phyloP scores from a whole-genome alignment of 305 asterid species.

The Fraxinus xanthoxyloides region DNA sequence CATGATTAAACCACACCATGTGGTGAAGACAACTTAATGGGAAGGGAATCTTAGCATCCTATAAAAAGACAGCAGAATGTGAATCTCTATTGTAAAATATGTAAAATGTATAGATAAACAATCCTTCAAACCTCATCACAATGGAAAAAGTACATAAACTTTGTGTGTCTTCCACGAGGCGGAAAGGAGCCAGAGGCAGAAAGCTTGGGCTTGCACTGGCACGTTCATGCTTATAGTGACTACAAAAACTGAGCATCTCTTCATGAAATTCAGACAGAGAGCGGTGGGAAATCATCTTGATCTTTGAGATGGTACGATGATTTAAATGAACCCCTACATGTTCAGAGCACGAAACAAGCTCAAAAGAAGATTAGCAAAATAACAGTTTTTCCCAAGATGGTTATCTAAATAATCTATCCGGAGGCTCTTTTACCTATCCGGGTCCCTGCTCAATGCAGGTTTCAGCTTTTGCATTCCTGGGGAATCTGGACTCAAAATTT shows the following conservation, averaged over 20 bases:
- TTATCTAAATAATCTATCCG: slow-evolving; percentile 7
- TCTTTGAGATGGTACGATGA: slow-evolving; percentile 78
- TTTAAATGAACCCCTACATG: slow-evolving; percentile 53
- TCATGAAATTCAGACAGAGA: slow-evolving; percentile 44
- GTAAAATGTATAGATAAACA: background rate
- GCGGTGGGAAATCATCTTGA: slow-evolving; percentile 83
- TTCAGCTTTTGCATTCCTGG: slow-evolving; percentile 36
- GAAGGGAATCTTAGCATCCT: slow-evolving; percentile 18
- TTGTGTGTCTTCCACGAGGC: background rate
- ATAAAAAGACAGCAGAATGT: slow-evolving; percentile 11
- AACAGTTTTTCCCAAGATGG: slow-evolving; percentile 27
- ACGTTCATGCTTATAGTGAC: slow-evolving; percentile 6
- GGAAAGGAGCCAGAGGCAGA: slow-evolving; percentile 36
- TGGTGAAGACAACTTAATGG: background rate
- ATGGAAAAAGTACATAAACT: background rate
- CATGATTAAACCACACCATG: background rate
- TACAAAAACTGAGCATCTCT: slow-evolving; percentile 8
- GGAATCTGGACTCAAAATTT: slow-evolving; percentile 25
- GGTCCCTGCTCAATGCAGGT: slow-evolving; percentile 38
- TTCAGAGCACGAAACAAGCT: slow-evolving; percentile 33
- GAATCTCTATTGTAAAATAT: slow-evolving; percentile 23
- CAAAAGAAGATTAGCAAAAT: slow-evolving; percentile 31
- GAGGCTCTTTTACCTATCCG: slow-evolving; percentile 57
- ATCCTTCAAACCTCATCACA: slow-evolving; percentile 14
- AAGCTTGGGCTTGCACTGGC: slow-evolving; percentile 41